Base-by-base conservation (phyloP, 805 yeast genomes). In the Kluyveromyces nonfermentans region DNA sequence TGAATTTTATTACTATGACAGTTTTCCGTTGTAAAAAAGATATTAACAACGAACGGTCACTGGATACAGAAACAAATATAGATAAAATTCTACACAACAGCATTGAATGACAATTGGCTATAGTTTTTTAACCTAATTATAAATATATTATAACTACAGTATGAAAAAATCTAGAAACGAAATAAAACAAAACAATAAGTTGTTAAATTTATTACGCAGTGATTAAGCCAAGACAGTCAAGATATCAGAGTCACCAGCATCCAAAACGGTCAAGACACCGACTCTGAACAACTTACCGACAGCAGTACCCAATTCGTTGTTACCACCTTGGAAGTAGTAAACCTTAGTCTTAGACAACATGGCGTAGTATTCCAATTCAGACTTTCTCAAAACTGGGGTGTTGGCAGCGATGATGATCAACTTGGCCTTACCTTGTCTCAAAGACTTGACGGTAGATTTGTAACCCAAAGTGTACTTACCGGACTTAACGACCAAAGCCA, bases 271-370 rank as follows among this genome's bases (percentile, higher is more conserved):
- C 67, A 93, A 77, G 68, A 89, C 90, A 80, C 97, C 97, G 64
- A 93, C 97, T 80, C 97, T 87, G 96, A 93, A 93, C 69, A 93
- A 87, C 77, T 86, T 90, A 89, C 99, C 99, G 78, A 96, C 90
- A 64, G 96, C 96, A 65, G 99, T 93, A 80, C 97, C 97, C 70
- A 90, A 86, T 79, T 90, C 97, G 78, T 90, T 90, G 96, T 90
- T 90, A 74, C 96, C 95, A 80, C 97, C 97, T 76, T 83, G 93
- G 95, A 89, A 93, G 89, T 89, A 94, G 93, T 90, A 89, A 55
- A 74, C 77, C 68, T 79, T 80, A 71, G 96, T 85, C 86, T 89
- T 90, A 72, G 97, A 85, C 73, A 93, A 84, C 98, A 93, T 90
- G 69, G 97, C 97, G 87, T 93, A 93, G 84, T 93, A 93, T 82